Conservation (phyloP, 2,329 filamentous ascomycete species). For the Pseudofabraea citricarpa region DNA sequence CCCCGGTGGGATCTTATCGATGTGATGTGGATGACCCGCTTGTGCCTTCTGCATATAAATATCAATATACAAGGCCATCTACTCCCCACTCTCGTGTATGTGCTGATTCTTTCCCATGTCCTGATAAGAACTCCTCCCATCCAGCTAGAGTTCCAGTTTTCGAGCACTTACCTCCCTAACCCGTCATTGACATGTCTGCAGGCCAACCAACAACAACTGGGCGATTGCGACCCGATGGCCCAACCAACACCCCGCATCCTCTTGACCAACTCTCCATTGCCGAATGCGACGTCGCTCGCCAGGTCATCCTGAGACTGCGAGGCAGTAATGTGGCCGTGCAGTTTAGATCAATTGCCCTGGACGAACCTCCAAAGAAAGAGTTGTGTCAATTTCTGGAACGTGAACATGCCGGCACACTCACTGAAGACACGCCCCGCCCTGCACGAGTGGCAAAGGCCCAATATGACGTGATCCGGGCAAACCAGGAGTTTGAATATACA, state of each 20-base stretch:
- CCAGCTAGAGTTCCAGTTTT: no score
- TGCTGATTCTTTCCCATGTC: no score
- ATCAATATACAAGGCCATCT: no score
- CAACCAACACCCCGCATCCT: slow-evolving; percentile 33
- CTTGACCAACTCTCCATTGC: slow-evolving; percentile 39
- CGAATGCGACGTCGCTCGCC: slow-evolving; percentile 46
- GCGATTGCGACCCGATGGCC: slow-evolving; percentile 6
- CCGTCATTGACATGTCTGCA: slow-evolving; percentile 8
- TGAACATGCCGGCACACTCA: slow-evolving; percentile 35
- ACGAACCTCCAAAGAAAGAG: slow-evolving; percentile 47
- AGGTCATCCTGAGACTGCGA: slow-evolving; percentile 33
- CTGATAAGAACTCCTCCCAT: no score
- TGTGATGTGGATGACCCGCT: no score
- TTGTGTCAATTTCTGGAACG: slow-evolving; percentile 43
- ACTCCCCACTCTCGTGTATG: no score
- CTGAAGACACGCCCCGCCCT: slow-evolving; percentile 32
- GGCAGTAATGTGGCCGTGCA: slow-evolving; percentile 37
- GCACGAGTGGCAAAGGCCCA: slow-evolving; percentile 47
- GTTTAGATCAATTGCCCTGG: slow-evolving; percentile 53
- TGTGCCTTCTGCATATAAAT: no score
- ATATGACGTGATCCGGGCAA: slow-evolving; percentile 49
- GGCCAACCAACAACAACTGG: slow-evolving; percentile 7
- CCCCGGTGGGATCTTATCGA: no score
- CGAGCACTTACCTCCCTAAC: no score
- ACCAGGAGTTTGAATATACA: slow-evolving; percentile 47